phyloP scores from a whole-genome alignment of 2,329 filamentous ascomycete species.

The Alternaria ethzedia region DNA sequence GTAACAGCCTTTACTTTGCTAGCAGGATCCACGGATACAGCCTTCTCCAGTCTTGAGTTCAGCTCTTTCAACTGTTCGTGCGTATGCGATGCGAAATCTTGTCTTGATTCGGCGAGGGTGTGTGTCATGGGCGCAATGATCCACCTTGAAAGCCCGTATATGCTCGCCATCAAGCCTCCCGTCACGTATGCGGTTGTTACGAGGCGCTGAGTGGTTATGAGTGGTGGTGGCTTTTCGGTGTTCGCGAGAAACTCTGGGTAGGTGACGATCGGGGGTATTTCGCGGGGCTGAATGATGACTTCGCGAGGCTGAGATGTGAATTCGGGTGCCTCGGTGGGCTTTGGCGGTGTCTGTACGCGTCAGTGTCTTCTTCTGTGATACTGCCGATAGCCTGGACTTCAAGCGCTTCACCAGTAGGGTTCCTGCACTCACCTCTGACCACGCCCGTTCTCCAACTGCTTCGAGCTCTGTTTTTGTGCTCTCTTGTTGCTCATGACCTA shows the following conservation, averaged over 20 bases:
- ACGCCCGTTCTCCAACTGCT: conserved; percentile 33
- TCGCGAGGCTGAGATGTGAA: conserved; percentile 44
- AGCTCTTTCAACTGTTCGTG: conserved; percentile 60
- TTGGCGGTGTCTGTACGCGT: conserved; percentile 25
- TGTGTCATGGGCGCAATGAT: conserved; percentile 68
- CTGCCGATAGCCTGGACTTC: background rate
- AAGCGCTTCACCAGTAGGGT: background rate
- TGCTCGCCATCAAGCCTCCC: conserved; percentile 60
- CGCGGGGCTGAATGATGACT: conserved; percentile 44
- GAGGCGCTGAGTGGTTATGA: conserved; percentile 63
- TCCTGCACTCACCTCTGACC: conserved; percentile 33
- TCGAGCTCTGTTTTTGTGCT: conserved; percentile 21
- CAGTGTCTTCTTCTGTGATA: conserved; percentile 4
- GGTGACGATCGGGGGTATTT: conserved; percentile 67
- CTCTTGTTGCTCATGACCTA: conserved; percentile 50
- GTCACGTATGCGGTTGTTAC: conserved; percentile 64
- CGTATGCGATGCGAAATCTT: conserved; percentile 62
- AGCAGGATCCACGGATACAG: conserved; percentile 68
- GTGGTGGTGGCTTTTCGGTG: conserved; percentile 63
- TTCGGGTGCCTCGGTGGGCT: conserved; percentile 17
- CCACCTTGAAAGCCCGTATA: conserved; percentile 75
- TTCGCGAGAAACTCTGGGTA: conserved; percentile 70
- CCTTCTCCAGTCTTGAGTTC: conserved; percentile 62
- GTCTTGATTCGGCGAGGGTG: conserved; percentile 60
- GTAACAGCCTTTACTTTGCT: conserved; percentile 36